Percentiles rank a stretch among this genome's conserved stretches.
Conservation (phyloP, 768 basidiomycete species). For the Cubamyces lactineus region DNA sequence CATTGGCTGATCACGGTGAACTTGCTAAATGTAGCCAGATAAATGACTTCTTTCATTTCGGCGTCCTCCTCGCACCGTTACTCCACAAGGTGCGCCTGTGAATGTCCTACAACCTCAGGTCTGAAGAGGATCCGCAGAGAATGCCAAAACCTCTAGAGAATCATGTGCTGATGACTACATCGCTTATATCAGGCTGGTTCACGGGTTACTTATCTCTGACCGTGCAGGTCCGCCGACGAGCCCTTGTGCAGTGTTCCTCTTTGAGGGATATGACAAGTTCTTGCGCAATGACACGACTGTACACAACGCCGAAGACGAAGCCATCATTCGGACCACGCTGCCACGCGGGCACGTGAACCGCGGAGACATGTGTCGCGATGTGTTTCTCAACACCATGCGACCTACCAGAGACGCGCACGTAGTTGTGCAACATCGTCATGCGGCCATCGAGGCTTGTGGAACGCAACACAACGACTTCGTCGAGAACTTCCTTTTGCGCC, state of each 20-base stretch:
- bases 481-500: constrained; percentile 1
- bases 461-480: neutral
- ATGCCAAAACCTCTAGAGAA: neutral
- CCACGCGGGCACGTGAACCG: constrained; percentile 3
- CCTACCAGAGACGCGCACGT: constrained; percentile 3
- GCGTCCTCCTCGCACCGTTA: neutral
- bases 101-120: neutral
- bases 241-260: neutral
- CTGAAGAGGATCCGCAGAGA: neutral
- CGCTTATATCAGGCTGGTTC: neutral
- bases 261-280: neutral
- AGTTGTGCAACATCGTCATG: neutral
- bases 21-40: neutral
- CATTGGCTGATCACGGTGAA: neutral
- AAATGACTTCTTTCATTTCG: constrained; percentile 3
- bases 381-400: constrained; percentile 5
- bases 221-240: neutral
- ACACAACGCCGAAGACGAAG: constrained; percentile 2
- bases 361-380: constrained; percentile 2
- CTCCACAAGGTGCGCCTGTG: neutral
- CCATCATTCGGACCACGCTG: constrained; percentile 17
- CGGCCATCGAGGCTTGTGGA: neutral
- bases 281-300: neutral
- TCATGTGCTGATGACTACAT: constrained; percentile 7
- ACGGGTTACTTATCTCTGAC: neutral